phyloP scores from a whole-genome alignment of 2,329 filamentous ascomycete species.

The Mycosphaerelloides madeirae region DNA sequence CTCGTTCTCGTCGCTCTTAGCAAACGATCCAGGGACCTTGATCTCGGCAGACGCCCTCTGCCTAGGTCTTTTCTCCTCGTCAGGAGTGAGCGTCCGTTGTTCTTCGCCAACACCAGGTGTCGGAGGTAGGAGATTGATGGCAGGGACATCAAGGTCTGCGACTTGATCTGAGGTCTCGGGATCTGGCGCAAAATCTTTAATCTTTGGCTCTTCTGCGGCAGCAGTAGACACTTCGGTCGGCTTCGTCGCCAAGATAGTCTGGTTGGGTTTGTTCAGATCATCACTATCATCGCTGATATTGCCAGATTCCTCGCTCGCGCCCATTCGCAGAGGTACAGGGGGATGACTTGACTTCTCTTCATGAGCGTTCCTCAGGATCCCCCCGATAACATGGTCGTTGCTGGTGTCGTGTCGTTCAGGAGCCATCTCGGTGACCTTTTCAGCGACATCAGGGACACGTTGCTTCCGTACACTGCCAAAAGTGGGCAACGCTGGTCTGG shows the following conservation, averaged over 20 bases:
- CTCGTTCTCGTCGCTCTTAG: slow-evolving; percentile 14
- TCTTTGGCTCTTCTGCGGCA: not conserved
- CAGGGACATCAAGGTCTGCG: slow-evolving; percentile 23
- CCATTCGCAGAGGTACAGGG: slow-evolving; percentile 66
- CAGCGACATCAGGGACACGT: slow-evolving; percentile 42
- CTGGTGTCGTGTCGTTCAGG: slow-evolving; percentile 48
- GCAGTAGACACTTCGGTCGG: slow-evolving; percentile 3
- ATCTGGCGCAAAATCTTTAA: not conserved
- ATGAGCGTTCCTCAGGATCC: slow-evolving; percentile 52
- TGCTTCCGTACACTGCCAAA: slow-evolving; percentile 64
- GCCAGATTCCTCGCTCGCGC: slow-evolving; percentile 61
- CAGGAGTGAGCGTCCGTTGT: slow-evolving; percentile 15
- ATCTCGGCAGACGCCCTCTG: slow-evolving; percentile 22
- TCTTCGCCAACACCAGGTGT: slow-evolving; percentile 32
- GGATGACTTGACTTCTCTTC: slow-evolving; percentile 47
- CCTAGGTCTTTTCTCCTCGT: slow-evolving; percentile 6
- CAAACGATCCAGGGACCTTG: slow-evolving; percentile 27
- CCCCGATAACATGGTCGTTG: slow-evolving; percentile 56
- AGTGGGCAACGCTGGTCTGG: slow-evolving; percentile 66
- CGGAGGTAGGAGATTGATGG: slow-evolving; percentile 33
- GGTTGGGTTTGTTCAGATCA: slow-evolving; percentile 12
- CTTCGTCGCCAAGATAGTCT: slow-evolving; percentile 9
- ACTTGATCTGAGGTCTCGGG: not conserved
- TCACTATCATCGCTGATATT: slow-evolving; percentile 55
- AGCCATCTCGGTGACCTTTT: slow-evolving; percentile 46